phyloP scores from a whole-genome alignment of 768 basidiomycete genomes.

The Hortiboletus flavorubellus region DNA sequence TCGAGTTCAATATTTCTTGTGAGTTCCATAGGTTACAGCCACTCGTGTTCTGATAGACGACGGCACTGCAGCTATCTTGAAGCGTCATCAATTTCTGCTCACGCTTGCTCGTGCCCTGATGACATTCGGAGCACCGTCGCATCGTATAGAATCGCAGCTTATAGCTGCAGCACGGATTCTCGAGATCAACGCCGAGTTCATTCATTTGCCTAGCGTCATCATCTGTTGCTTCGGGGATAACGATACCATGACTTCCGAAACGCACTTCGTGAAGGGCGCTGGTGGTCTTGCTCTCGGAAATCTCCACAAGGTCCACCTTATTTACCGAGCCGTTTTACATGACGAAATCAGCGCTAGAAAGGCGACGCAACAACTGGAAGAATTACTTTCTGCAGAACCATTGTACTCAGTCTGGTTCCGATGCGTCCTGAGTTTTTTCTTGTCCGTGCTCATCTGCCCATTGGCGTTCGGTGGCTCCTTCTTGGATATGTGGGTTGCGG shows the following conservation, averaged over 20 bases:
- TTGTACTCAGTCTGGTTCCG: slow-evolving; percentile 62
- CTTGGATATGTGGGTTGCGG: slow-evolving; percentile 83
- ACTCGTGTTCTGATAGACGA: background rate
- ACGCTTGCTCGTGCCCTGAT: slow-evolving; percentile 84
- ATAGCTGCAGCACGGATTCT: slow-evolving; percentile 85
- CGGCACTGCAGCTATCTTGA: slow-evolving; percentile 57
- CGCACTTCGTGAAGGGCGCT: slow-evolving; percentile 80
- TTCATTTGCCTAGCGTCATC: slow-evolving; percentile 77
- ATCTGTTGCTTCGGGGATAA: slow-evolving; percentile 89
- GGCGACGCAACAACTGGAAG: slow-evolving; percentile 61
- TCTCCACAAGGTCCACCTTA: slow-evolving; percentile 77
- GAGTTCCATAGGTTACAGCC: slow-evolving; percentile 22
- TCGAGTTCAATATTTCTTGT: slow-evolving; percentile 77
- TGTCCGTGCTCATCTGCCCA: slow-evolving; percentile 78
- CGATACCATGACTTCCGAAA: slow-evolving; percentile 86
- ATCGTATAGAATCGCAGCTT: slow-evolving; percentile 91
- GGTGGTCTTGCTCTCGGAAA: slow-evolving; percentile 79
- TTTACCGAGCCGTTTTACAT: slow-evolving; percentile 88
- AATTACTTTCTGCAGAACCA: slow-evolving; percentile 59
- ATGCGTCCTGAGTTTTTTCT: slow-evolving; percentile 62
- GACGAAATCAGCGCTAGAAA: slow-evolving; percentile 85
- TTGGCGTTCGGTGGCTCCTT: slow-evolving; percentile 83
- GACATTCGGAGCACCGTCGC: slow-evolving; percentile 90
- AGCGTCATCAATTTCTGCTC: slow-evolving; percentile 82
- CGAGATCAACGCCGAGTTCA: slow-evolving; percentile 88